Conservation (phyloP, 495 filamentous ascomycete genomes). For the Cladorrhinum samala region DNA sequence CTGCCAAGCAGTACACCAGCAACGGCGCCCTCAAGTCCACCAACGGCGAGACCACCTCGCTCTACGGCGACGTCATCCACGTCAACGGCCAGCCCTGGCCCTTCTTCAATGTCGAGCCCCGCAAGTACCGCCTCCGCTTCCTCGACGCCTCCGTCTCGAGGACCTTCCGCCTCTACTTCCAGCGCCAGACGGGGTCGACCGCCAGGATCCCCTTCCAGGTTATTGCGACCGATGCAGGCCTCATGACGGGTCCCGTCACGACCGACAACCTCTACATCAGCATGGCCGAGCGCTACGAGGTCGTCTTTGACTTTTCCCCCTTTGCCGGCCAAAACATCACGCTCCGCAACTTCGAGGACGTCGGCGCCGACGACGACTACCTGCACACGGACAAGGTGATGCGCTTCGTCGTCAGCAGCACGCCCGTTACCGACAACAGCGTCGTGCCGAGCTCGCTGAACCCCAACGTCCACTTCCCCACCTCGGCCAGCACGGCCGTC, state of each 20-base stretch:
- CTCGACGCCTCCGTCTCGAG: conserved; percentile 45
- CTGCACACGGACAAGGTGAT: conserved; percentile 46
- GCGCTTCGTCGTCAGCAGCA: conserved; percentile 43
- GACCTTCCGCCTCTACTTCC: conserved; percentile 44
- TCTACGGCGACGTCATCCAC: conserved; percentile 50
- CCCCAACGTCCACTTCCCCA: conserved; percentile 14
- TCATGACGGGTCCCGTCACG: conserved; percentile 32
- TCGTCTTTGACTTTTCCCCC: conserved; percentile 46
- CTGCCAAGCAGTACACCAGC: conserved; percentile 43
- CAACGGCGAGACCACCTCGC: conserved; percentile 32
- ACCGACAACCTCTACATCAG: conserved; percentile 35
- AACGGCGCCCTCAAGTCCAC: conserved; percentile 41
- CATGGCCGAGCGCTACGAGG: conserved; percentile 53
- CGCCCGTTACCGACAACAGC: conserved; percentile 24
- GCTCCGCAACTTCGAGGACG: conserved; percentile 38
- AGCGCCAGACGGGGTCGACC: conserved; percentile 9
- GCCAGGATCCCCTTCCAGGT: conserved; percentile 40
- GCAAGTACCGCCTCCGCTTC: conserved; percentile 52
- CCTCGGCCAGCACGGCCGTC: conserved; percentile 16
- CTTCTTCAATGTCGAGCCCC: conserved; percentile 47
- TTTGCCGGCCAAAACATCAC: conserved; percentile 45
- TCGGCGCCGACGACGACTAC: conserved; percentile 42
- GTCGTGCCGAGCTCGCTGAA: conserved; percentile 7
- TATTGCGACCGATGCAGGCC: conserved; percentile 48
- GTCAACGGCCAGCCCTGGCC: conserved; percentile 57